Base-by-base conservation (phyloP, 2,329 filamentous ascomycete species). In the Sclerotinia minor region DNA sequence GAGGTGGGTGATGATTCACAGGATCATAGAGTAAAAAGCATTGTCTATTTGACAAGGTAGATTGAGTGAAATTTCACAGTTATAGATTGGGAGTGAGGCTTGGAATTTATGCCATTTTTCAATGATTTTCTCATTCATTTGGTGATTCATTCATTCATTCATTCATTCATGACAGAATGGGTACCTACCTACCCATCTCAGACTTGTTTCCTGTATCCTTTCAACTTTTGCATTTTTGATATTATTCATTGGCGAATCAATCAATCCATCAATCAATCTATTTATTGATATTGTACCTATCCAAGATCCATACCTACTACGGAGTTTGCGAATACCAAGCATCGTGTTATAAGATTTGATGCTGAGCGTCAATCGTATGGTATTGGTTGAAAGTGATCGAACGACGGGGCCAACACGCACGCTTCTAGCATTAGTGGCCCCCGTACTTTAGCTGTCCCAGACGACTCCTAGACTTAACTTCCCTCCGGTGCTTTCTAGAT, bases 341-440 rank as follows among this genome's bases (percentile, higher is more conserved):
- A 53, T 53, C 24, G 21, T 26, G 26, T 52, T 52, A 52, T 52
- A 52, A 52, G 50, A 52, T 53, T 32, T 53, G 50, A 53, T 26
- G 2, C 26, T 17, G 24, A 11, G 19, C 24, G 29, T 21, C 2
- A 29, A 21, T 15, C 19, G 19, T 11, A 54, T 54, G 1, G 19
- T 6, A 54, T 35, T 54, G 52, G 53, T 24, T 32, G 41, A n/a
- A 19, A 5, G 1, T 13, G 21, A 45, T 21, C 17, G 8, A 44
- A 21, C 38, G 1, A 45, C 32, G 57, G 41, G 41, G 41, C 55
- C 32, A 41, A 24, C 35, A 21, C 21, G 29, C 32, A 55, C 21
- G 32, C 19, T 38, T 38, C 35, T 35, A 35, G 35, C 5, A 35
- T 35, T 8, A 38, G 35, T 13, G 53, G 17, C 29, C 26, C 21